A percentile compares a stretch with the other conserved stretches of the same genome.
Conservation (phyloP, 345 rosid genomes). For the Balakata baccata region DNA sequence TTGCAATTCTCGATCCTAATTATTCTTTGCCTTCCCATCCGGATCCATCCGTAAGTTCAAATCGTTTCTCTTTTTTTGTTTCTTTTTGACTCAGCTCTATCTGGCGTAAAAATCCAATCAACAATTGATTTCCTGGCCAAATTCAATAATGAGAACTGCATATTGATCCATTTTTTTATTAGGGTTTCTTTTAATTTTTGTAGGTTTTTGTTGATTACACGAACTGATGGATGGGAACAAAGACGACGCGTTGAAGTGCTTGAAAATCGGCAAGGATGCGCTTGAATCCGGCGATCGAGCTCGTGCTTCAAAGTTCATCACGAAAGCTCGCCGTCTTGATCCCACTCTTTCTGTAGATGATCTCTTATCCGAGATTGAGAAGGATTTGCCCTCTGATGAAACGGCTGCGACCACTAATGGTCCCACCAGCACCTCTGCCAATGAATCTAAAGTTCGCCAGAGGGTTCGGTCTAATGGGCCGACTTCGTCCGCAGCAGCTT, state of each 20-base stretch:
- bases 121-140: not conserved
- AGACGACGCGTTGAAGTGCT: conserved; percentile 85
- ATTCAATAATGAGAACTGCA: not conserved
- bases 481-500: conserved; percentile 38
- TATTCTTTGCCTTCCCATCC: not conserved
- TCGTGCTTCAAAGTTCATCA: conserved; percentile 74
- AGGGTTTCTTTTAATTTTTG: not conserved
- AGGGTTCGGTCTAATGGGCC: conserved; percentile 41
- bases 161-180: not conserved
- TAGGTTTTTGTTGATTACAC: not conserved
- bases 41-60: conserved; percentile 9
- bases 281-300: conserved; percentile 65
- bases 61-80: not conserved
- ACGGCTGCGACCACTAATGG: conserved; percentile 12
- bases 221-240: conserved; percentile 80
- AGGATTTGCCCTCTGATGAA: conserved; percentile 20
- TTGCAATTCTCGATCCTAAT: not conserved
- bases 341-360: conserved; percentile 62
- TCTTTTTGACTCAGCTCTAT: not conserved
- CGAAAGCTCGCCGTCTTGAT: conserved; percentile 92
- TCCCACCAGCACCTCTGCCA: conserved; percentile 25
- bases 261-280: conserved; percentile 74
- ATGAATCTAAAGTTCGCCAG: conserved; percentile 42
- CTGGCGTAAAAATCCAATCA: not conserved
- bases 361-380: conserved; percentile 48